These are phyloP conservation scores for Micractinium conductrix DNA, from an alignment of 139 green algal species.

Conservation along the genomic window DNA sequence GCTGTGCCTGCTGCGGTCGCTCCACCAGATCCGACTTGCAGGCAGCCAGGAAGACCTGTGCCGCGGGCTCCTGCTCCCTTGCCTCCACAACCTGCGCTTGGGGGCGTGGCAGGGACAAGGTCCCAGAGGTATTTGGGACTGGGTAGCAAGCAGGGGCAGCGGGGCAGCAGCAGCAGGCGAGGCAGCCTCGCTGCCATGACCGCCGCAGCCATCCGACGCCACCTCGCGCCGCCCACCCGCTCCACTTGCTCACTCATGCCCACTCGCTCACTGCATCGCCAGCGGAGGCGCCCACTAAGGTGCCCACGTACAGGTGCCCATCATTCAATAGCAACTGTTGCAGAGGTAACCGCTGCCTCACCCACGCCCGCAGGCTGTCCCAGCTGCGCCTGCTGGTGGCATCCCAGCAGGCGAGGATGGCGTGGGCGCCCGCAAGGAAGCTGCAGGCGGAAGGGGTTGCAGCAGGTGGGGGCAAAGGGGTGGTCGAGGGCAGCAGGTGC, in stretches of 20 bases:
- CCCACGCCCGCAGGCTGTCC: conserved; percentile 18
- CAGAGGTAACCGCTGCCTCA: background rate
- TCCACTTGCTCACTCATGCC: no score
- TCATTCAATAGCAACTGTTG: background rate
- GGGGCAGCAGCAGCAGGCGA: background rate
- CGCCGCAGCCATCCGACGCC: background rate
- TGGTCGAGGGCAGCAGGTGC: background rate
- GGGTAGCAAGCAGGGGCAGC: background rate
- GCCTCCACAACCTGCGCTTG: conserved; percentile 6
- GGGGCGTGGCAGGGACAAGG: no score
- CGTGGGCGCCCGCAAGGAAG: conserved; percentile 2
- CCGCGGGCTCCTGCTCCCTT: background rate
- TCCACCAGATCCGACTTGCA: background rate
- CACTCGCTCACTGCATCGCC: background rate
- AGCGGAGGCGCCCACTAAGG: background rate
- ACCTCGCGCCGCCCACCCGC: background rate
- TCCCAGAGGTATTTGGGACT: background rate
- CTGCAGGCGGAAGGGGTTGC: background rate
- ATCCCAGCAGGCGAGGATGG: conserved; percentile 21
- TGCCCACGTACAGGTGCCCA: background rate
- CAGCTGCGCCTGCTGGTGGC: conserved; percentile 6
- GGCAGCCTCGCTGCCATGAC: background rate
- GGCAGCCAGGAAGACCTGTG: background rate
- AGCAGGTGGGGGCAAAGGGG: background rate
- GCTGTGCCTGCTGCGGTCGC: no score